phyloP scores from a whole-genome alignment of 345 rosid genomes.

The Cardamine resedifolia region DNA sequence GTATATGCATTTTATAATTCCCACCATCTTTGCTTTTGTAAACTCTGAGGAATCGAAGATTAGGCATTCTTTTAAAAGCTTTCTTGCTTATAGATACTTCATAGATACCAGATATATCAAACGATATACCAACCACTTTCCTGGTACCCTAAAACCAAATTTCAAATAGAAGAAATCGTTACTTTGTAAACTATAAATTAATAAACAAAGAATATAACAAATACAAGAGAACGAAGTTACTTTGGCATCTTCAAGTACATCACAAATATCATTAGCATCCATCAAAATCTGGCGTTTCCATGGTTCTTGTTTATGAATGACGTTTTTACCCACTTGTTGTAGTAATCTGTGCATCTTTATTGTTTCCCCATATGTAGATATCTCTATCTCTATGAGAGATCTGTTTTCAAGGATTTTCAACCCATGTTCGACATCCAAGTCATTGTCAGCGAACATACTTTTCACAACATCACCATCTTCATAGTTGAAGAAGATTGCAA shows the following conservation, averaged over 20 bases:
- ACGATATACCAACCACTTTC: neutral
- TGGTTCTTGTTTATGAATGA: constrained; percentile 9
- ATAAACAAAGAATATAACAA: no score
- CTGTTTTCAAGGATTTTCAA: constrained; percentile 9
- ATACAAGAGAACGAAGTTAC: neutral
- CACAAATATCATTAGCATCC: constrained; percentile 10
- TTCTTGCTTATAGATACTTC: neutral
- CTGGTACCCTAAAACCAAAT: constrained; percentile 23
- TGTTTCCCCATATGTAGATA: neutral
- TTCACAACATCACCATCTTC: neutral
- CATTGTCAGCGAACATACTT: constrained; percentile 1
- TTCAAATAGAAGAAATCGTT: no score
- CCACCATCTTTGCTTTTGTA: neutral
- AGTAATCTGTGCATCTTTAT: constrained; percentile 37
- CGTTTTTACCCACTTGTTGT: constrained; percentile 28
- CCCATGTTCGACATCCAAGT: neutral
- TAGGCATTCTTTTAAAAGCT: constrained; percentile 16
- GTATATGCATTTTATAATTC: neutral
- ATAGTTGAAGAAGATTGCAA: constrained; percentile 38
- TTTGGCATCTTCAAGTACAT: constrained; percentile 11
- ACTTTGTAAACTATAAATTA: no score
- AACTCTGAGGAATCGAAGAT: constrained; percentile 25
- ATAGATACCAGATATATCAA: neutral
- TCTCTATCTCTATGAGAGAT: constrained; percentile 20
- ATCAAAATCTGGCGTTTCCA: constrained; percentile 24